Evolutionary conservation across 148 eudicot species (phyloP), one percentile per base, ranked within the genome.

Genomic region (Drosera capensis): DNA sequence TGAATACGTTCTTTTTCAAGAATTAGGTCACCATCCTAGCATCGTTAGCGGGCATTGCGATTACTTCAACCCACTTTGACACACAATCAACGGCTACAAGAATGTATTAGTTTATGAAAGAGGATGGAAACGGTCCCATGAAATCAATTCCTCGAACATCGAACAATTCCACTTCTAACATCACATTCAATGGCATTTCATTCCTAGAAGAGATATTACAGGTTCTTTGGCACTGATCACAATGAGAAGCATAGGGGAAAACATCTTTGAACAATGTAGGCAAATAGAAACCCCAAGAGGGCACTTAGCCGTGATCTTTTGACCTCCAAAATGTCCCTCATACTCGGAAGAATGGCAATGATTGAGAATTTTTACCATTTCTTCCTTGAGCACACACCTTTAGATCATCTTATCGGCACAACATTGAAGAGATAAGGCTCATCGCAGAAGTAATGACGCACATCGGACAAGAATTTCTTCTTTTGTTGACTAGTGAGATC

Each of bases 151-250:
- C 40, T 16, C 14, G n/a, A 3, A 37, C 14, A 13, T 37, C 3
- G n/a, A 37, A 37, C n/a, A 8, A 3, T 37, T 37, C 17, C 8
- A 37, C 40, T 8, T 7, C 40, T 3, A 37, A 3, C 3, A 14
- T 37, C 8, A 2, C 3, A 3, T 3, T 37, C 40, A 37, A 13
- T 7, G 40, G 14, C 40, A 37, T 37, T 30, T 30, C 7, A 30
- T 30, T 13, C 35, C 35, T 30, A 30, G 35, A 13, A 13, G 6
- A 6, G 6, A 30, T 30, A 13, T 30, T 30, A 30, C 35, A 6
- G 35, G 35, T 13, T 30, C 35, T 30, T 30, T 30, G 40, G 40
- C 40, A 37, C n/a, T 14, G 8, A 37, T 37, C 40, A 37, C 40
- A 37, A 37, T 3, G 3, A 11, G 40, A 28, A 9, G 31, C 9